A percentile compares a stretch with the other conserved stretches of the same genome.
Evolutionary conservation across 371 early-diverging fungal species (phyloP).

Genomic region (Zopfochytrium polystomum): DNA sequence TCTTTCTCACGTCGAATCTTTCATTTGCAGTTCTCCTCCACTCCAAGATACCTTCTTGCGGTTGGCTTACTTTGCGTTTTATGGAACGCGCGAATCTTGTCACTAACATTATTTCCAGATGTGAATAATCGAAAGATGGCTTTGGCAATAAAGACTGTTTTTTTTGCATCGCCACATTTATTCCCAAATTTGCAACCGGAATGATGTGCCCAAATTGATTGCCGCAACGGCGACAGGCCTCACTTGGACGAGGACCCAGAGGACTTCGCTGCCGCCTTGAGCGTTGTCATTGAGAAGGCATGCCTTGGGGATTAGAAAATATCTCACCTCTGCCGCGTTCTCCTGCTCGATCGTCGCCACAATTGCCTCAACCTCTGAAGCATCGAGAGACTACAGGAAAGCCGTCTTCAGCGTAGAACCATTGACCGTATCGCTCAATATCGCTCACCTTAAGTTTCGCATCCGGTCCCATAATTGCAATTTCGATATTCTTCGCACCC

Average conservation of each 20-base stretch:
- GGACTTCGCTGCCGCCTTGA: too few species aligned
- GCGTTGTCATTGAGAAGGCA: too few species aligned
- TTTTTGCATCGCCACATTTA: too few species aligned
- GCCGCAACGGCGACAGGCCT: too few species aligned
- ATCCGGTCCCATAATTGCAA: slow-evolving; percentile 83
- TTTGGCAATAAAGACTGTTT: too few species aligned
- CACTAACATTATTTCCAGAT: not conserved
- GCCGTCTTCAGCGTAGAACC: too few species aligned
- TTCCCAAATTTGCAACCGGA: too few species aligned
- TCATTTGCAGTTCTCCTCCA: slow-evolving; percentile 39
- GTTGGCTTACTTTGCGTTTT: slow-evolving; percentile 2
- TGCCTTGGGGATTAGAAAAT: not conserved
- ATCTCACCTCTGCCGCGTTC: slow-evolving; percentile 88
- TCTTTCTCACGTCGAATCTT: not conserved
- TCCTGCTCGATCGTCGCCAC: slow-evolving; percentile 87
- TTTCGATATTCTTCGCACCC: slow-evolving; percentile 97
- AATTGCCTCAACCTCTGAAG: slow-evolving; percentile 78
- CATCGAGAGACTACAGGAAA: slow-evolving; percentile 56
- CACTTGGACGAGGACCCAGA: too few species aligned
- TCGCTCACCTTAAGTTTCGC: slow-evolving; percentile 60
- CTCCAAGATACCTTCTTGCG: slow-evolving; percentile 46
- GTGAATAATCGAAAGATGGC: too few species aligned
- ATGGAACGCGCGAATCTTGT: not conserved
- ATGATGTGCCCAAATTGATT: too few species aligned
- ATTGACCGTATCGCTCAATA: not conserved